phyloP scores from a whole-genome alignment of 2,329 filamentous ascomycete genomes.

The Fonsecaea pugnacius region DNA sequence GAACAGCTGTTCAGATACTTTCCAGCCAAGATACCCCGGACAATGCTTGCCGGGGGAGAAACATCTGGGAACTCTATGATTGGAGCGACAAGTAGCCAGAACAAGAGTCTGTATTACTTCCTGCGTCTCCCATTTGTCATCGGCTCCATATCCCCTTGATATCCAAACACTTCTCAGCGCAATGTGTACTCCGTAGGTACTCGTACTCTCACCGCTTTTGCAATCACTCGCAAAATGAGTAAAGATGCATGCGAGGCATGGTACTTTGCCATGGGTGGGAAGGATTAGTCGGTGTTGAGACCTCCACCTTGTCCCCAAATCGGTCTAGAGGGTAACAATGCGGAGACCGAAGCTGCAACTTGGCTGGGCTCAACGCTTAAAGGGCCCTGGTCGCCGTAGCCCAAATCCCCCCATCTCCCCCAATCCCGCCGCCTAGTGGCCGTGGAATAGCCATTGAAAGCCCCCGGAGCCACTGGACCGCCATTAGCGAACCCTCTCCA shows the following conservation, averaged over 20 bases:
- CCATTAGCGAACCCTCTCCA: conserved; percentile 10
- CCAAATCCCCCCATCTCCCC: conserved; percentile 3
- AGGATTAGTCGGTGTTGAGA: conserved; percentile 15
- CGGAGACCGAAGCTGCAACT: conserved; percentile 18
- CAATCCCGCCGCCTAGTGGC: conserved; percentile 1
- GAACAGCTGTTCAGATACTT: neutral
- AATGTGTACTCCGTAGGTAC: neutral
- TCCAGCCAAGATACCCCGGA: neutral
- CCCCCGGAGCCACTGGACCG: conserved; percentile 10
- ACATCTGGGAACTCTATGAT: neutral
- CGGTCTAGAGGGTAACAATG: conserved; percentile 5
- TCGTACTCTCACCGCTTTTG: conserved; percentile 15
- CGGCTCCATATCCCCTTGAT: neutral
- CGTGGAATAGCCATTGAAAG: neutral
- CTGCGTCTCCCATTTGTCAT: neutral
- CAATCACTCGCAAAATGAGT: neutral
- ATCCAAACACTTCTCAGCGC: neutral
- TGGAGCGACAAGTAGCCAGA: neutral
- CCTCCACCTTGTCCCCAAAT: conserved; percentile 6
- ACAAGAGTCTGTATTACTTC: neutral
- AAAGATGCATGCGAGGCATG: conserved; percentile 4
- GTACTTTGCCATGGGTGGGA: conserved; percentile 17
- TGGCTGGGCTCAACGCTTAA: conserved; percentile 12
- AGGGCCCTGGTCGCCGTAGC: neutral
- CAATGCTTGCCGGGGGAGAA: neutral